Evolutionary conservation across 169 alveolate species (phyloP), one percentile per base, ranked within the genome.

Genomic region (Theileria parva): DNA sequence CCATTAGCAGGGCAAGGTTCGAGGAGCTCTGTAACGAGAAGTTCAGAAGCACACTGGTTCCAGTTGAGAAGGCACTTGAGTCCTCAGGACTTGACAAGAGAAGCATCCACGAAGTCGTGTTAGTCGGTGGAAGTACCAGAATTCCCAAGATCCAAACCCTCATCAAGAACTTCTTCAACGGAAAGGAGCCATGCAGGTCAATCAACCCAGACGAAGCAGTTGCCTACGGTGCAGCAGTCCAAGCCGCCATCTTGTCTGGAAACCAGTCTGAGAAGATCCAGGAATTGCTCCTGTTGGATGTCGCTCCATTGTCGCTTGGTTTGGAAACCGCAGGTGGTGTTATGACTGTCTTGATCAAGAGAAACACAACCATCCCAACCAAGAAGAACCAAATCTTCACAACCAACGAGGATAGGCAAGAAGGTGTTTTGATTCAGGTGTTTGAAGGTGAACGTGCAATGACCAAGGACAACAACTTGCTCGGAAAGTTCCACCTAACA

Each of bases 111-210:
- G 99, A 97, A 79, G 96, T 97, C 70, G 98, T 97, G 12, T 95
- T 97, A 51, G 99, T 97, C 32, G 99, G 99, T n/a, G 99, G 99
- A 66, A 96, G 99, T 50, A 96, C 99, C 68, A 93, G 98, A 87
- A 97, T 97, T 80, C 99, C 99, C 72, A 96, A 96, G 92, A 95
- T 97, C 28, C 97, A 95, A 86, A 86, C 91, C 39, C 81, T 96
- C 67, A 93, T 97, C 76, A 94, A 95, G 92, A 98, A 95, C 66
- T 96, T 88, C 88, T 97, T 96, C 93, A 94, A 95, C 79, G 98
- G 98, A 11, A 95, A 94, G 86, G 97, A 93, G 74, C 97, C 98
- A 51, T 92, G 96, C 91, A 89, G 95, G 77, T 88, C 95, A 17
- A 95, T 96, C 61, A 96, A 96, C 85, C 99, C 99, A 34, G 99